phyloP scores from a whole-genome alignment of 2,329 filamentous ascomycete species.

The Cadophora gregata region DNA sequence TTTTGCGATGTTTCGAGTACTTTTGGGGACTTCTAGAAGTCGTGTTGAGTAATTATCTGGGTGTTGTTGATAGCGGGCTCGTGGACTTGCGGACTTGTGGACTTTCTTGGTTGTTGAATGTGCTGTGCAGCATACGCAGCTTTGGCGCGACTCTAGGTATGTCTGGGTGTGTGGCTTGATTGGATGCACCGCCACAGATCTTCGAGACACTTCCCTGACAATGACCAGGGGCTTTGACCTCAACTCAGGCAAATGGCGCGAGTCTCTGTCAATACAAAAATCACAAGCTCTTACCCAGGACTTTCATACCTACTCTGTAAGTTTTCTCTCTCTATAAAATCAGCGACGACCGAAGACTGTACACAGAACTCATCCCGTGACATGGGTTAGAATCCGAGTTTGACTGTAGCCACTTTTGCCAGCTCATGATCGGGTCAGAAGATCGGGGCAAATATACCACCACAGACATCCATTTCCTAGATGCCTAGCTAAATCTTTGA shows the following conservation, averaged over 20 bases:
- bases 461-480: background rate
- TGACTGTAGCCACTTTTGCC: constrained; percentile 7
- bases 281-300: constrained; percentile 18
- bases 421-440: constrained; percentile 15
- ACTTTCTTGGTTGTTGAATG: constrained; percentile 26
- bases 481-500: constrained; percentile 5
- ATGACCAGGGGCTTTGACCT: background rate
- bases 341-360: too few species aligned
- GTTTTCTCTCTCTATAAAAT: background rate
- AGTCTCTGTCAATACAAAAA: background rate
- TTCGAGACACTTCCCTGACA: constrained; percentile 17
- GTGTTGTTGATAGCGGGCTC: constrained; percentile 23
- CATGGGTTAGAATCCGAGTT: background rate
- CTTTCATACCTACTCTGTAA: constrained; percentile 20
- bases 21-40: constrained; percentile 11
- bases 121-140: constrained; percentile 30
- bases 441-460: constrained; percentile 8
- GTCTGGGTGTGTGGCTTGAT: constrained; percentile 16
- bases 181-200: constrained; percentile 26
- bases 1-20: constrained; percentile 1
- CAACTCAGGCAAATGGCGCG: background rate
- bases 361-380: background rate
- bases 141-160: constrained; percentile 20
- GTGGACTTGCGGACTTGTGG: constrained; percentile 29
- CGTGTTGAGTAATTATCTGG: constrained; percentile 24